A percentile compares a stretch with the other conserved stretches of the same genome.
Evolutionary conservation across 1,139 yeast species (phyloP).

Genomic region (Blastobotrys aristatus): DNA sequence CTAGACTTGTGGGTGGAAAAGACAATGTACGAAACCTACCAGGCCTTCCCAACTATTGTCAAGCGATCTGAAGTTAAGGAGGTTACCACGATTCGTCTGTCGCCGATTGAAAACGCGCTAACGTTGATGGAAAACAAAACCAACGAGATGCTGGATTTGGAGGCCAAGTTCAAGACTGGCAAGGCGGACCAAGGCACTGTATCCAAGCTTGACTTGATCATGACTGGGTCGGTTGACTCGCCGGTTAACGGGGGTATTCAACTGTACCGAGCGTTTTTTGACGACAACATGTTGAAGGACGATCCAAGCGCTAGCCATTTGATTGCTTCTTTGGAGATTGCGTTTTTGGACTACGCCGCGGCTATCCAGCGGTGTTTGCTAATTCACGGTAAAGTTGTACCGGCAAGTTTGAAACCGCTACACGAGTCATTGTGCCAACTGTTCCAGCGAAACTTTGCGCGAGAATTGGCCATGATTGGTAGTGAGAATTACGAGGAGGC

Average conservation of each 20-base stretch:
- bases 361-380: slow-evolving; percentile 62
- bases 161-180: slow-evolving; percentile 54
- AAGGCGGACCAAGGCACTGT: slow-evolving; percentile 44
- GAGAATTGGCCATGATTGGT: slow-evolving; percentile 46
- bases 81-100: slow-evolving; percentile 51
- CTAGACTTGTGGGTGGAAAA: slow-evolving; percentile 87
- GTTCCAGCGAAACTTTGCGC: slow-evolving; percentile 61
- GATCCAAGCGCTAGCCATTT: slow-evolving; percentile 38
- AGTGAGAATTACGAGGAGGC: slow-evolving; percentile 12
- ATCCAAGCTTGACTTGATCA: slow-evolving; percentile 62
- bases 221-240: slow-evolving; percentile 85
- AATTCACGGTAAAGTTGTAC: slow-evolving; percentile 65
- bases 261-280: slow-evolving; percentile 68
- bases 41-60: slow-evolving; percentile 85
- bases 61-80: slow-evolving; percentile 69
- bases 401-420: slow-evolving; percentile 51
- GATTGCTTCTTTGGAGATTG: slow-evolving; percentile 48
- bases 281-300: slow-evolving; percentile 37
- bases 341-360: slow-evolving; percentile 66
- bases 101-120: slow-evolving; percentile 85
- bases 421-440: slow-evolving; percentile 64
- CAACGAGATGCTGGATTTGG: slow-evolving; percentile 66
- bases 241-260: slow-evolving; percentile 94
- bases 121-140: slow-evolving; percentile 62
- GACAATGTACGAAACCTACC: slow-evolving; percentile 66